These are phyloP conservation scores for Cladorrhinum samala DNA, from an alignment of 495 filamentous ascomycete species.

Conservation along the genomic window DNA sequence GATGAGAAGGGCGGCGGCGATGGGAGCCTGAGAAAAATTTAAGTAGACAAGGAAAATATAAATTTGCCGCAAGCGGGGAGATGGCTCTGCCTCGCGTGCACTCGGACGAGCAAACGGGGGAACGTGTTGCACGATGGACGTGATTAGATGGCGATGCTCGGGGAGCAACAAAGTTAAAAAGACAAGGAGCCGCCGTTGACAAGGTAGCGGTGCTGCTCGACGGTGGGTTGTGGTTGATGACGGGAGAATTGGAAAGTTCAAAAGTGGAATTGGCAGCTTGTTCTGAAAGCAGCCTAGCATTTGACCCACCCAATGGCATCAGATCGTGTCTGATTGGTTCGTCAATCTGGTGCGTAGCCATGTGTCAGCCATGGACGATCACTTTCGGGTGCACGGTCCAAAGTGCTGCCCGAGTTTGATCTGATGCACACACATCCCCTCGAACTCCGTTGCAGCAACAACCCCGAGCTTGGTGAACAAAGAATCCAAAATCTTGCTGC, in stretches of 20 bases:
- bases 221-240: conserved; percentile 3
- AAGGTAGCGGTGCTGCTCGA: not conserved
- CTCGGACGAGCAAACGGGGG: too few species aligned
- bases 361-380: conserved; percentile 15
- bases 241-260: conserved; percentile 11
- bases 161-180: not conserved
- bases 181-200: not conserved
- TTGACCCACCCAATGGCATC: conserved; percentile 4
- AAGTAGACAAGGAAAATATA: not conserved
- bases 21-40: conserved; percentile 14
- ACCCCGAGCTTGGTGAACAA: too few species aligned
- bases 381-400: not conserved
- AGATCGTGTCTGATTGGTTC: conserved; percentile 1
- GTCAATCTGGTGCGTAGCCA: not conserved
- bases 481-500: too few species aligned
- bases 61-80: not conserved
- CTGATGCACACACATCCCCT: too few species aligned
- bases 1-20: not conserved
- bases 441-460: too few species aligned
- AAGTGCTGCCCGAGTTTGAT: not conserved
- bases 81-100: too few species aligned
- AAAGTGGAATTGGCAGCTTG: conserved; percentile 9
- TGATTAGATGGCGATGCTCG: too few species aligned
- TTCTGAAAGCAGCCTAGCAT: conserved; percentile 8
- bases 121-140: too few species aligned